Conservation (phyloP, 805 yeast genomes). For the Isabelozyma rhagii region DNA sequence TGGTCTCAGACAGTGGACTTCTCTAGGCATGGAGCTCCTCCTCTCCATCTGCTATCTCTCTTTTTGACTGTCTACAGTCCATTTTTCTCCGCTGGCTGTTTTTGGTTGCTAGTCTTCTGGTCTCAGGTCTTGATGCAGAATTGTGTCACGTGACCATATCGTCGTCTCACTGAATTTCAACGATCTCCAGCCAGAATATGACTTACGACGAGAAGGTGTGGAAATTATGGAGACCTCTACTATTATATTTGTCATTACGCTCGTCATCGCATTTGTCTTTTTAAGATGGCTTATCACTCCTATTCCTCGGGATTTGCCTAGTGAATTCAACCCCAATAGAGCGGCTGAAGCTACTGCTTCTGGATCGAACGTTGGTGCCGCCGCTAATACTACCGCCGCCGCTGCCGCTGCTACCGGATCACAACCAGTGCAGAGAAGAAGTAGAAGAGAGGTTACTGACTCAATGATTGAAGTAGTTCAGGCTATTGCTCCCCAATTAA, state of each 20-base stretch:
- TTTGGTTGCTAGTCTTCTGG: too few relatives aligned
- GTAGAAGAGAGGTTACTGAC: conserved; percentile 50
- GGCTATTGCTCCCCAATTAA: conserved; percentile 72
- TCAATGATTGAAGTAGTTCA: conserved; percentile 85
- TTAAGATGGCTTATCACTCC: conserved; percentile 66
- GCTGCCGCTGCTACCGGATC: conserved; percentile 7
- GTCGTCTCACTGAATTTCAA: too few relatives aligned
- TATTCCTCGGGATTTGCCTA: conserved; percentile 39
- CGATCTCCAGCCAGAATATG: too few relatives aligned
- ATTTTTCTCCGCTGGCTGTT: too few relatives aligned
- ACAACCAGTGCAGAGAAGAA: conserved; percentile 7
- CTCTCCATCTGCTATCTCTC: too few relatives aligned
- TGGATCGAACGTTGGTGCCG: conserved; percentile 4
- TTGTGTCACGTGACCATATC: too few relatives aligned
- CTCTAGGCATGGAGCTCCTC: too few relatives aligned
- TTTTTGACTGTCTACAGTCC: too few relatives aligned
- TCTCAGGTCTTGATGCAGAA: too few relatives aligned
- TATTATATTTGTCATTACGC: conserved; percentile 43
- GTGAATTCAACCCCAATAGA: conserved; percentile 6
- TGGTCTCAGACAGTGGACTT: too few relatives aligned
- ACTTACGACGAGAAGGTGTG: not conserved
- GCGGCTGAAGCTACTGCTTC: conserved; percentile 3
- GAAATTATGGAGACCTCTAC: conserved; percentile 52
- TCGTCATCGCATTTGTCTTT: conserved; percentile 54
- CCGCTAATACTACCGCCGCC: conserved; percentile 7